Percentiles rank a stretch among this genome's conserved stretches.
These are phyloP conservation scores for Mrakia hoshinonis DNA, from an alignment of 768 basidiomycete genomes.

Conservation along the genomic window DNA sequence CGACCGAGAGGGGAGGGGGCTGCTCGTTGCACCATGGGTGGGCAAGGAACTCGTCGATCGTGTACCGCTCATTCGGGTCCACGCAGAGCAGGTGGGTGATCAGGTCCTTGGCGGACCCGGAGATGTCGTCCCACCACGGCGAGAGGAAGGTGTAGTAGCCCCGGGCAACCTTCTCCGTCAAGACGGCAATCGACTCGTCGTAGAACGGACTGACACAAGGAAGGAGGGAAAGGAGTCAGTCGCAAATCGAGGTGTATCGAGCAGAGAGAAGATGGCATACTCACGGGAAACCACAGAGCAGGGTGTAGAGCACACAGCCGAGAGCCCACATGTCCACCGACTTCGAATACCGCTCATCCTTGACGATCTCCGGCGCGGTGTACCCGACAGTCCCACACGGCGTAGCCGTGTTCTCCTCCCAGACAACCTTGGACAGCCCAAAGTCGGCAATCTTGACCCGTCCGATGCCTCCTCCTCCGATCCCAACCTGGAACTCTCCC, in stretches of 20 bases:
- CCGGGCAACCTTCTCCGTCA: slow-evolving; percentile 94
- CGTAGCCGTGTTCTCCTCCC: slow-evolving; percentile 98
- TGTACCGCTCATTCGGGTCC: slow-evolving; percentile 88
- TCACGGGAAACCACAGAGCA: slow-evolving; percentile 77
- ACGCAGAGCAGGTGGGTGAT: slow-evolving; percentile 91
- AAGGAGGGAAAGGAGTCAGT: neutral
- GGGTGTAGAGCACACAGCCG: slow-evolving; percentile 96
- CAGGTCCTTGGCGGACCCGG: slow-evolving; percentile 81
- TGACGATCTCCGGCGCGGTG: slow-evolving; percentile 98
- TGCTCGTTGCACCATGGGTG: slow-evolving; percentile 83
- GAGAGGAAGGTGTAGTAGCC: slow-evolving; percentile 97
- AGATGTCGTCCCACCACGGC: slow-evolving; percentile 99
- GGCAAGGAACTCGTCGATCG: slow-evolving; percentile 92
- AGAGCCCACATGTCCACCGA: slow-evolving; percentile 99
- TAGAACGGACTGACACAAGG: slow-evolving; percentile 61
- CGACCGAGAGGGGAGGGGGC: slow-evolving; percentile 19
- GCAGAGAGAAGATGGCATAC: slow-evolving; percentile 28
- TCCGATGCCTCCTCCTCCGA: slow-evolving; percentile 95
- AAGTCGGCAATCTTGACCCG: slow-evolving; percentile 98
- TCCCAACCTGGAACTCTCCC: slow-evolving; percentile 82
- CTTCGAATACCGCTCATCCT: slow-evolving; percentile 88
- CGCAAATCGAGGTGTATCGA: no score
- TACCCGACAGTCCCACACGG: slow-evolving; percentile 99
- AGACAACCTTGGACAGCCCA: slow-evolving; percentile 91
- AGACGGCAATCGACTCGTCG: slow-evolving; percentile 94